A percentile compares a stretch with the other conserved stretches of the same genome.
phyloP scores from a whole-genome alignment of 345 rosid species.

The Eucalyptus dawsonii region DNA sequence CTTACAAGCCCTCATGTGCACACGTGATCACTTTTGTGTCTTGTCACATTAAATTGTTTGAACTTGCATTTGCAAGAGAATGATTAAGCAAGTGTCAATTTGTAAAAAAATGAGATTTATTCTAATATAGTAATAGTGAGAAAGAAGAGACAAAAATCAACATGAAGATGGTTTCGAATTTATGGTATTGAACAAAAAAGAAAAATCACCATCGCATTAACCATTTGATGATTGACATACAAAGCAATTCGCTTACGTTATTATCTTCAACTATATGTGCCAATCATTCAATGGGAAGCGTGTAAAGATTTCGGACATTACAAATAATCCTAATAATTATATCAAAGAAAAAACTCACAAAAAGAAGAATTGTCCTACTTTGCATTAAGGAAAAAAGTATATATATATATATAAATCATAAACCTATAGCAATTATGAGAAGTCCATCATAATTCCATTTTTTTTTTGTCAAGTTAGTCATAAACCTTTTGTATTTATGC shows the following conservation, averaged over 20 bases:
- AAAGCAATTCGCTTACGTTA: neutral
- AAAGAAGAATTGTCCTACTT: neutral
- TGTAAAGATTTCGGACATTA: neutral
- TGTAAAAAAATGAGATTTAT: neutral
- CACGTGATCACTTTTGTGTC: fast-evolving
- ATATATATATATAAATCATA: too few relatives aligned
- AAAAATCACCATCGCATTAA: neutral
- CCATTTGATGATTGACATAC: neutral
- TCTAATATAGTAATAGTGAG: neutral
- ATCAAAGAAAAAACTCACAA: neutral
- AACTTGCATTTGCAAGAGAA: neutral
- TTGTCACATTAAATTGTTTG: neutral
- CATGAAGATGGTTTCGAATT: neutral
- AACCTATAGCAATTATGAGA: neutral
- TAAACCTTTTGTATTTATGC: too few relatives aligned
- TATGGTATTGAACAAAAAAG: neutral
- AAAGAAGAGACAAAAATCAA: neutral
- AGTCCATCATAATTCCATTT: fast-evolving
- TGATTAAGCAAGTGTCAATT: neutral
- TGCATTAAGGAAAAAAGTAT: neutral
- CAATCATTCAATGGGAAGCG: neutral
- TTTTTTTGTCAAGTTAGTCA: too few relatives aligned
- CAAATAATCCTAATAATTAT: neutral
- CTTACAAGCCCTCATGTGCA: neutral
- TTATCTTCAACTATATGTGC: neutral